Evolutionary conservation across 495 filamentous ascomycete genomes (phyloP).

Genomic region (Cairneyella variabilis): DNA sequence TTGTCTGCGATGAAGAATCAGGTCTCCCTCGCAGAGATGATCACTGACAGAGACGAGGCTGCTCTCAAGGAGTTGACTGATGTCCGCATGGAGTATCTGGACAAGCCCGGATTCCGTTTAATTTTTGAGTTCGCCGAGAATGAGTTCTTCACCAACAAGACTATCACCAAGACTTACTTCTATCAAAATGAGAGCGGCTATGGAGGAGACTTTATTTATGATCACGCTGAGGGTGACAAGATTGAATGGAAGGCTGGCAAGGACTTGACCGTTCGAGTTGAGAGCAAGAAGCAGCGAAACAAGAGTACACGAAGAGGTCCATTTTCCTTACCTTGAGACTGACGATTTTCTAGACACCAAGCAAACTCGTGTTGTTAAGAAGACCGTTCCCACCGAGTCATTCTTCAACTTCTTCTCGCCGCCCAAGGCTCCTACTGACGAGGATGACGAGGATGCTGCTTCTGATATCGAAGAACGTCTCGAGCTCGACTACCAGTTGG

Average conservation of each 20-base stretch:
- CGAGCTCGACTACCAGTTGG: conserved; percentile 97
- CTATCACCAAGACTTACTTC: conserved; percentile 95
- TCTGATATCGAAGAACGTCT: conserved; percentile 96
- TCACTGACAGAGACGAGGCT: conserved; percentile 92
- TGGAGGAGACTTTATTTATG: conserved; percentile 98
- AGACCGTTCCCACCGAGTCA: conserved; percentile 95
- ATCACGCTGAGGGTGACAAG: conserved; percentile 96
- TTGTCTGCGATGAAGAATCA: conserved; percentile 99
- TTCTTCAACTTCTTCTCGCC: conserved; percentile 99
- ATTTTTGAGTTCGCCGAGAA: conserved; percentile 97
- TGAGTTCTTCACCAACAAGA: conserved; percentile 95
- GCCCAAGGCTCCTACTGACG: conserved; percentile 76
- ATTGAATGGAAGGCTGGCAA: conserved; percentile 94
- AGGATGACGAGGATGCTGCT: conserved; percentile 72
- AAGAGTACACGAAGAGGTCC: conserved; percentile 65
- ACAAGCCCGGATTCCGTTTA: conserved; percentile 94
- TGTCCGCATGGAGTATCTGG: conserved; percentile 98
- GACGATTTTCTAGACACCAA: conserved; percentile 70
- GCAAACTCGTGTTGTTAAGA: conserved; percentile 98
- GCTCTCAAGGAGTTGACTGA: conserved; percentile 89
- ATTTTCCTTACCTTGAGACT: neutral
- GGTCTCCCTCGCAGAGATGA: conserved; percentile 92
- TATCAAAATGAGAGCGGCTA: conserved; percentile 99
- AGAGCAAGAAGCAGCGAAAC: conserved; percentile 99
- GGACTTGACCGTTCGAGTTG: conserved; percentile 88